These are phyloP conservation scores for Thelonectria olida DNA, from an alignment of 2,329 filamentous ascomycete genomes.

Conservation along the genomic window DNA sequence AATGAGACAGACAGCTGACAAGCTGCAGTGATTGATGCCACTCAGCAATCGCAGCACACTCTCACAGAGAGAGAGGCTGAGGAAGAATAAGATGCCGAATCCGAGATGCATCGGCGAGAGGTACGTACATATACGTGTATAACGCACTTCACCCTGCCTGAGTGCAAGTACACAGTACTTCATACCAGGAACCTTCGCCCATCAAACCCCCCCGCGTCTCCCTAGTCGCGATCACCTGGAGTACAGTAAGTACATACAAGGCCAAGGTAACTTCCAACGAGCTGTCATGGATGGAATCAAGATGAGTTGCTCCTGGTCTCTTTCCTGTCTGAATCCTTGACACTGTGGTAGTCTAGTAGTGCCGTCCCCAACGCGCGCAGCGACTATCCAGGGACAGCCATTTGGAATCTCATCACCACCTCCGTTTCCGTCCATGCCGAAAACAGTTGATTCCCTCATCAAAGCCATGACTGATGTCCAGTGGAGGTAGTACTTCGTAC, in stretches of 20 bases:
- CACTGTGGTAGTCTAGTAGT: not conserved
- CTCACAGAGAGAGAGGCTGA: not conserved
- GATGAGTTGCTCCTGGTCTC: not conserved
- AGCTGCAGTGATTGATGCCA: not conserved
- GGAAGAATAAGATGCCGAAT: not conserved
- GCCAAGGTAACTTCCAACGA: no score
- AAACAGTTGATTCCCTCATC: not conserved
- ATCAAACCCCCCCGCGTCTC: conserved; percentile 3
- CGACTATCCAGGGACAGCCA: not conserved
- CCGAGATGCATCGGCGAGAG: not conserved
- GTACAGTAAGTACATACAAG: no score
- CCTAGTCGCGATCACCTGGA: conserved; percentile 15
- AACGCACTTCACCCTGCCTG: not conserved
- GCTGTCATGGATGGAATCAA: not conserved
- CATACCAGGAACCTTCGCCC: not conserved
- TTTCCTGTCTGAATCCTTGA: not conserved
- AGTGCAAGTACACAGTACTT: not conserved
- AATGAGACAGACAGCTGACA: conserved; percentile 9
- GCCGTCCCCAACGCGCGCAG: not conserved
- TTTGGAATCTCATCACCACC: not conserved
- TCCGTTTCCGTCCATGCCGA: not conserved
- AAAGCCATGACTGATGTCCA: not conserved
- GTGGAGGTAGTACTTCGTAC: not conserved
- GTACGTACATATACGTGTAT: not conserved
- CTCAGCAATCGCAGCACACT: not conserved